These are phyloP conservation scores for Boletus rubroflammeus DNA, from an alignment of 768 basidiomycete species.

Conservation along the genomic window DNA sequence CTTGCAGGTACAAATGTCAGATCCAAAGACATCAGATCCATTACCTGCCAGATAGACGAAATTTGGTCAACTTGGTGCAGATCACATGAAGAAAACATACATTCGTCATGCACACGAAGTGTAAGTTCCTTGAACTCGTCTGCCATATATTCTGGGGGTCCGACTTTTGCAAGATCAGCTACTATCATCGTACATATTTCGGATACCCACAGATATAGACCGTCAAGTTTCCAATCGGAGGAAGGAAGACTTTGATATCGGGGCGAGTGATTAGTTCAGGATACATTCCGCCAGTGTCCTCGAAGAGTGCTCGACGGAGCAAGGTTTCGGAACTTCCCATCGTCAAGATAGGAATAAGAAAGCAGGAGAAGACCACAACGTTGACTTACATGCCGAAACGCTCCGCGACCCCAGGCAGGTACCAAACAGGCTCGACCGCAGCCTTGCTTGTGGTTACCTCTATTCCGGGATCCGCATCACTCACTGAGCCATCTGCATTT, in stretches of 20 bases:
- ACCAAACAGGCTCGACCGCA: constrained; percentile 96
- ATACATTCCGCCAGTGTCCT: constrained; percentile 95
- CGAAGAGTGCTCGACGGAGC: constrained; percentile 88
- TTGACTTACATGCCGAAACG: constrained; percentile 82
- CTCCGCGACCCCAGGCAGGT: constrained; percentile 87
- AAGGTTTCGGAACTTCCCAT: constrained; percentile 67
- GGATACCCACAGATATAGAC: constrained; percentile 78
- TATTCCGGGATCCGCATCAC: constrained; percentile 65
- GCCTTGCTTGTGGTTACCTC: constrained; percentile 91
- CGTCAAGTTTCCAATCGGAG: constrained; percentile 88
- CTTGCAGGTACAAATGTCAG: constrained; percentile 90
- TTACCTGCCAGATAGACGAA: constrained; percentile 51
- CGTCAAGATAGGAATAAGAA: background rate
- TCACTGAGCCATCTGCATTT: constrained; percentile 61
- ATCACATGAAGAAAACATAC: constrained; percentile 38
- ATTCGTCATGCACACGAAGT: constrained; percentile 91
- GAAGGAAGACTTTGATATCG: constrained; percentile 93
- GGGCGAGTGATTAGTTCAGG: constrained; percentile 94
- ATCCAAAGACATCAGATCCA: constrained; percentile 95
- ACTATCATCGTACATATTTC: background rate
- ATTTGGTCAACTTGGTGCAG: background rate
- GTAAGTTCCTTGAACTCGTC: constrained; percentile 80
- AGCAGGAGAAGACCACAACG: background rate
- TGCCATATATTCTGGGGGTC: constrained; percentile 72
- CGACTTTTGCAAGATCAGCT: constrained; percentile 47